Evolutionary conservation across 345 rosid genomes (phyloP), one percentile per base, ranked within the genome.

Genomic region (Lepidium didymum): DNA sequence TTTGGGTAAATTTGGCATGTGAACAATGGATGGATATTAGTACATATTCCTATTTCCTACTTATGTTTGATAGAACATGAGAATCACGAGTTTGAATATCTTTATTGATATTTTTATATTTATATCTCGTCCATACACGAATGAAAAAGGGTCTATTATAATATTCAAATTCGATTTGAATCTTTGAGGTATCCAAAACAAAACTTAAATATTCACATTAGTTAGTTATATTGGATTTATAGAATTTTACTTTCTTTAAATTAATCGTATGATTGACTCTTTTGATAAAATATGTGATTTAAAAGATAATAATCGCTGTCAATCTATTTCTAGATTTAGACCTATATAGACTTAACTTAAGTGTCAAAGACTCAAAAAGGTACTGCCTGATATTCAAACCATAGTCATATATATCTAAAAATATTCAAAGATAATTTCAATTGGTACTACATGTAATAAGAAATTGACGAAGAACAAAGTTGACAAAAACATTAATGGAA

Each of bases 1-100:
- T 64, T 73, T 25, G 56, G 73, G 62, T 43, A 42, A 67, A 42
- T 9, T 52, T 66, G 1, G 62, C 72, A 59, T 59, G 77, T 73
- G 77, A 73, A 4, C 62, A 59, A 31, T 33, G 42, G 50, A 67
- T 51, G 34, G 31, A 50, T 43, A 34, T 35, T 2, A 6, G 68
- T 73, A 73, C 49, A 66, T 7, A 66, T 42, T 73, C 43, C 67
- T 35, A 73, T 33, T 42, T 73, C 43, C 67, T 35, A 73, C 40
- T 71, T 57, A 56, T 46, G 63, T 25, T 45, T 71, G 19, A 58
- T 47, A 27, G 15, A 54, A 41, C 41, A 47, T 19, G 19, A 40
- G 36, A 51, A 4, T 50, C 55, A 53, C 31, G 46, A 42, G 38
- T 42, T 50, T 27, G 25, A 33, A 21, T 51, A 52, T 43, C 35